Conservation (phyloP, 768 basidiomycete species). For the Mycena metata region DNA sequence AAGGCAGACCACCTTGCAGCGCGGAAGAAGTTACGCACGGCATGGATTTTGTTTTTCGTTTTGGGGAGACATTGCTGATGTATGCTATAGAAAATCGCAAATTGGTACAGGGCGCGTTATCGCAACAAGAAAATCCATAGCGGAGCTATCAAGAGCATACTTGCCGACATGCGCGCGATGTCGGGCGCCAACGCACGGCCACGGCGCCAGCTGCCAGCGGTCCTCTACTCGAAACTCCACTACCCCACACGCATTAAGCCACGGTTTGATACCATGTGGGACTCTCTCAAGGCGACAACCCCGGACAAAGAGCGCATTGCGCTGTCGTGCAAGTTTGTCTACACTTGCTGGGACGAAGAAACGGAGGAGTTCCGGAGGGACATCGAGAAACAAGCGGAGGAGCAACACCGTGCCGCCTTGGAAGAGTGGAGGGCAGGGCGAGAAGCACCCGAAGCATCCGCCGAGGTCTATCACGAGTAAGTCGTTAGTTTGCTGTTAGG, state of each 20-base stretch:
- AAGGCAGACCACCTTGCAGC: too few relatives aligned
- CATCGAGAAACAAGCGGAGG: background rate
- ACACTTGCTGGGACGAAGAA: background rate
- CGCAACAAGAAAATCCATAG: background rate
- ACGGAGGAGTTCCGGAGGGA: background rate
- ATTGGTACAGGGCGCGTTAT: background rate
- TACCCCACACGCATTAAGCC: constrained; percentile 5
- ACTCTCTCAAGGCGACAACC: background rate
- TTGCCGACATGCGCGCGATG: constrained; percentile 2
- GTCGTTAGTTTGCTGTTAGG: too few relatives aligned
- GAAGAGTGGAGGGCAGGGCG: background rate
- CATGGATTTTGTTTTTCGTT: too few relatives aligned
- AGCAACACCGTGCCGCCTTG: background rate
- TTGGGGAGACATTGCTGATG: too few relatives aligned
- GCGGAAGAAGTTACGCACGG: too few relatives aligned
- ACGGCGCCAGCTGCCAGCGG: background rate
- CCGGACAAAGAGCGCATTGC: background rate
- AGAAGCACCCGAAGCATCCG: background rate
- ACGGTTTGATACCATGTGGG: background rate
- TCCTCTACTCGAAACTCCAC: background rate
- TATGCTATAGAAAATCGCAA: constrained; percentile 10
- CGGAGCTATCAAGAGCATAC: background rate
- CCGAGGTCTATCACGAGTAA: constrained; percentile 3
- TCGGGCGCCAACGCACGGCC: background rate
- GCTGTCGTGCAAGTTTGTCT: background rate